Evolutionary conservation across 2,329 filamentous ascomycete species (phyloP).

Genomic region (Fusarium staphyleae): DNA sequence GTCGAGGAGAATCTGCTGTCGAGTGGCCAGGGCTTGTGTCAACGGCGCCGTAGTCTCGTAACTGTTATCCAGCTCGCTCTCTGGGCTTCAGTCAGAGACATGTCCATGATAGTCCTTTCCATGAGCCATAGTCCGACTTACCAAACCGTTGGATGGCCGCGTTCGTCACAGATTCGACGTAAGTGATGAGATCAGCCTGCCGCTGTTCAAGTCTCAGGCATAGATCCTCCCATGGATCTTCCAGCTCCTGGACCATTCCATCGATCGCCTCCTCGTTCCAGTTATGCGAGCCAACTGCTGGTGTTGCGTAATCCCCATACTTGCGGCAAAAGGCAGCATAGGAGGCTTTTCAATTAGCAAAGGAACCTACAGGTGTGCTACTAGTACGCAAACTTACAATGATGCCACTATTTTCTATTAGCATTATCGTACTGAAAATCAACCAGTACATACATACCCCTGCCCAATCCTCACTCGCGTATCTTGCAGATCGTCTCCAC

Average conservation of each 20-base stretch:
- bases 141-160: constrained; percentile 25
- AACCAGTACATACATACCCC: constrained; percentile 49
- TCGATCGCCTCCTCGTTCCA: constrained; percentile 56
- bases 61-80: neutral
- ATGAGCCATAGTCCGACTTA: constrained; percentile 8
- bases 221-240: constrained; percentile 44
- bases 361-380: neutral
- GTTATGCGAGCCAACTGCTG: constrained; percentile 38
- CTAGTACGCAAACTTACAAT: constrained; percentile 24
- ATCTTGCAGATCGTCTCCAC: constrained; percentile 35
- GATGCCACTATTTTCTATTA: constrained; percentile 42
- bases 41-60: constrained; percentile 26
- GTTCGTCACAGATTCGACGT: neutral
- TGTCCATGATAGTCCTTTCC: neutral
- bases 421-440: neutral
- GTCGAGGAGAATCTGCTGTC: constrained; percentile 39
- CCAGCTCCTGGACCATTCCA: constrained; percentile 47
- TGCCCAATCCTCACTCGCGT: constrained; percentile 44
- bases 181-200: neutral
- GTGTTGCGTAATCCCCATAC: constrained; percentile 48
- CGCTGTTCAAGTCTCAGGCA: neutral
- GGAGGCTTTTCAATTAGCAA: constrained; percentile 31
- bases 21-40: constrained; percentile 39
- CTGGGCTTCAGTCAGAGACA: neutral
- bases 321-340: constrained; percentile 55